Evolutionary conservation across 306 rosid species (phyloP).

Genomic region (Luffa aegyptiaca): DNA sequence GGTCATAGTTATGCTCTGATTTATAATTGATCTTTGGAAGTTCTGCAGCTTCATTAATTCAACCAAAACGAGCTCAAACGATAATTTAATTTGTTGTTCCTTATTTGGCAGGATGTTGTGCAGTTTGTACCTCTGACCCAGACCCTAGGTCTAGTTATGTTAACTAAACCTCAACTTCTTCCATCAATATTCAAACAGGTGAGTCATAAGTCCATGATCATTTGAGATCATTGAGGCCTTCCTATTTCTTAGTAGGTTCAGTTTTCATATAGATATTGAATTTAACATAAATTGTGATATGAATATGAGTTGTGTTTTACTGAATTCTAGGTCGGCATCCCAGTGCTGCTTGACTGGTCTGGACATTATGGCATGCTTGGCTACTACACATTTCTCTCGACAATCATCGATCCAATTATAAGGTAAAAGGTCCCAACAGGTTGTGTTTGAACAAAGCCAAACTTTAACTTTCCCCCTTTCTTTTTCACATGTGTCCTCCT

Average conservation of each 20-base stretch:
- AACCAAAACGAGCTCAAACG: not conserved
- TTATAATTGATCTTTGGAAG: not conserved
- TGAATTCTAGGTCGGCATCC: constrained; percentile 62
- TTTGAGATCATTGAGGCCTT: not conserved
- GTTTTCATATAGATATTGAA: not conserved
- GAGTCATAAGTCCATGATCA: constrained; percentile 3
- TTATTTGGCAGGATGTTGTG: constrained; percentile 70
- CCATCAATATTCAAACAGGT: constrained; percentile 95
- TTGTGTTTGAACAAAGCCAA: not conserved
- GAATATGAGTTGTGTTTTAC: not conserved
- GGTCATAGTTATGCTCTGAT: constrained; percentile 26
- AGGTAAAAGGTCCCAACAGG: constrained; percentile 32
- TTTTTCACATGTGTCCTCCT: not conserved
- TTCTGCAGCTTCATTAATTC: constrained; percentile 4
- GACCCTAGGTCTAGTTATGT: constrained; percentile 84
- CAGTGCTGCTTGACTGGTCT: constrained; percentile 81
- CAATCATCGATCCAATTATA: constrained; percentile 58
- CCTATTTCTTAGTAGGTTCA: not conserved
- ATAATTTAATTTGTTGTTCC: not conserved
- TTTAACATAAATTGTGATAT: not conserved
- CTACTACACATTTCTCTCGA: constrained; percentile 59
- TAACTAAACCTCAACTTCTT: constrained; percentile 70
- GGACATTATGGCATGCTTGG: constrained; percentile 79
- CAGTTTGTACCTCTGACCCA: constrained; percentile 87
- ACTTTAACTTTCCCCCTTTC: not conserved